Evolutionary conservation across 208 protist species (phyloP).

Genomic region (Acanthamoeba divionensis): DNA sequence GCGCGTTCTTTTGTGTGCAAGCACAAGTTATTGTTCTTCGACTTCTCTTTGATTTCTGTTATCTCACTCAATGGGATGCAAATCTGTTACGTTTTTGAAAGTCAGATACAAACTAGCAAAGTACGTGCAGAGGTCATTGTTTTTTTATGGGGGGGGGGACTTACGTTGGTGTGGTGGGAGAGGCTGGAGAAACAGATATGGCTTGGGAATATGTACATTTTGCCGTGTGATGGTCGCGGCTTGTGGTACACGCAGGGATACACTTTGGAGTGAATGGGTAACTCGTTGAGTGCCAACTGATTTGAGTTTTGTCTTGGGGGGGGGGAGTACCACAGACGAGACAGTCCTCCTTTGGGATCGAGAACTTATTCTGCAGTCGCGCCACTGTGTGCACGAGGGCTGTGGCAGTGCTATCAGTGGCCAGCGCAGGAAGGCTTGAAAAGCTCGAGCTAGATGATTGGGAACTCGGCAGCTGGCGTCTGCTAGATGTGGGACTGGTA

Average conservation of each 20-base stretch:
- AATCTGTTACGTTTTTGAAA: not conserved
- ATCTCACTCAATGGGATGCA: not conserved
- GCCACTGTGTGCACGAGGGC: no score
- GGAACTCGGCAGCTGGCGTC: no score
- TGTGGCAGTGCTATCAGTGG: no score
- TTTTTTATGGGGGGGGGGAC: not conserved
- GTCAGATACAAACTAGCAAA: not conserved
- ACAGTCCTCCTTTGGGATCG: not conserved
- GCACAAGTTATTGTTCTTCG: not conserved
- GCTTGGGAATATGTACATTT: slow-evolving; percentile 37
- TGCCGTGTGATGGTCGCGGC: slow-evolving; percentile 26
- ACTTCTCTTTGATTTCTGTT: not conserved
- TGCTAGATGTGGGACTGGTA: no score
- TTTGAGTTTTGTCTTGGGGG: not conserved
- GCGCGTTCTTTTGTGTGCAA: not conserved
- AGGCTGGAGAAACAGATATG: not conserved
- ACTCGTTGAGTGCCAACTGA: not conserved
- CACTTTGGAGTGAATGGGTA: not conserved
- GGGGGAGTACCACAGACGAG: not conserved
- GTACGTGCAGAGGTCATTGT: not conserved
- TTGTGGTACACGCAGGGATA: slow-evolving; percentile 28
- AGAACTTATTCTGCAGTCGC: no score
- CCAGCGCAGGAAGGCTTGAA: no score
- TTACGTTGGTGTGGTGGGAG: slow-evolving; percentile 23
- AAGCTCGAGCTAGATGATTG: no score